A percentile compares a stretch with the other conserved stretches of the same genome.
Conservation (phyloP, 352 stramenopile genomes). For the Phytopythium ostracodes region DNA sequence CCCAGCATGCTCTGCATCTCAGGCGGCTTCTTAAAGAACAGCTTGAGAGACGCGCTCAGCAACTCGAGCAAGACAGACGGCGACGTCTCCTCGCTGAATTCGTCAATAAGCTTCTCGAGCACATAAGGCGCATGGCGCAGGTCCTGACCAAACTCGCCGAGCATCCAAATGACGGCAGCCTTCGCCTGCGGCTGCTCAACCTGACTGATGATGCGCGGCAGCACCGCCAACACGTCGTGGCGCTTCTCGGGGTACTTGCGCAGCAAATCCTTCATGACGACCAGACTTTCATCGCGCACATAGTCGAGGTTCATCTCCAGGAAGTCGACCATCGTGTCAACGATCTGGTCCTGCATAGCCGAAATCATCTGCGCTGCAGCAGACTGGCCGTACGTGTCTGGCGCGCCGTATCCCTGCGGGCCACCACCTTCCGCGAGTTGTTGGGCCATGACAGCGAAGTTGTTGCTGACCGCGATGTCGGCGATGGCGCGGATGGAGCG, state of each 20-base stretch:
- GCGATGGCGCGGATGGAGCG: conserved; percentile 93
- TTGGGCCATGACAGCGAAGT: conserved; percentile 42
- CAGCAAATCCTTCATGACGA: conserved; percentile 95
- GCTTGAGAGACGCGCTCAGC: conserved; percentile 94
- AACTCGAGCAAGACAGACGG: conserved; percentile 92
- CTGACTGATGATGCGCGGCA: conserved; percentile 65
- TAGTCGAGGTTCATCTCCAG: conserved; percentile 97
- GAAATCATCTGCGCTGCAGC: conserved; percentile 56
- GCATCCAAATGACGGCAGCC: conserved; percentile 94
- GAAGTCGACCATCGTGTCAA: conserved; percentile 95
- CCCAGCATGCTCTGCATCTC: conserved; percentile 98
- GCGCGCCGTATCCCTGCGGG: conserved; percentile 28
- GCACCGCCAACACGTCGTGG: conserved; percentile 86
- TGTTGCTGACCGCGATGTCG: conserved; percentile 89
- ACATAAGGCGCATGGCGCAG: conserved; percentile 94
- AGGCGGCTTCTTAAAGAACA: conserved; percentile 98
- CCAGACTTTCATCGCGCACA: conserved; percentile 94
- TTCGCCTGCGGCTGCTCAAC: conserved; percentile 88
- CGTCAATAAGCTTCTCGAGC: conserved; percentile 94
- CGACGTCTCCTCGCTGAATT: conserved; percentile 90
- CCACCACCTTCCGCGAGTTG: conserved; percentile 19
- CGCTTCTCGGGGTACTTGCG: conserved; percentile 95
- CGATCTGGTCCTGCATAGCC: conserved; percentile 81
- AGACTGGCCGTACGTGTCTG: conserved; percentile 66
- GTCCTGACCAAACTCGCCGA: conserved; percentile 96